Percentiles rank a stretch among this genome's conserved stretches.
phyloP scores from a whole-genome alignment of 2,329 filamentous ascomycete species.

The Aureobasidium leucospermi region DNA sequence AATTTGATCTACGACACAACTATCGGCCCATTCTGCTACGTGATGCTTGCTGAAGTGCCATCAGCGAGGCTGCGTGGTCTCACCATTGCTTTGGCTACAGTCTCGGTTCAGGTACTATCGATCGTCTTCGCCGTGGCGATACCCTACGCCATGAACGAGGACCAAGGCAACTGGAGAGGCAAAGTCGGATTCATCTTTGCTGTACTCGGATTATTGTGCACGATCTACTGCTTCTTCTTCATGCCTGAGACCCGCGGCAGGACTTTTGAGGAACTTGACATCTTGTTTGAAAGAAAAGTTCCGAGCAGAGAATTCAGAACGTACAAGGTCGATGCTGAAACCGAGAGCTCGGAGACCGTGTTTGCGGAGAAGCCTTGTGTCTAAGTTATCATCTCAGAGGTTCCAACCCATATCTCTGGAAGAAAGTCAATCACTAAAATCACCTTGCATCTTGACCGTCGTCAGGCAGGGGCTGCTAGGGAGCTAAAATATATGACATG shows the following conservation, averaged over 20 bases:
- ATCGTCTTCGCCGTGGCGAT: slow-evolving; percentile 21
- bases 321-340: neutral
- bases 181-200: slow-evolving; percentile 31
- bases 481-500: no score
- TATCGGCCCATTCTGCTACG: slow-evolving; percentile 17
- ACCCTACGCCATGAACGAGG: slow-evolving; percentile 27
- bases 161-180: slow-evolving; percentile 26
- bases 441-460: no score
- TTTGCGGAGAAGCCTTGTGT: neutral
- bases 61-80: slow-evolving; percentile 14
- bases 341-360: neutral
- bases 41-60: slow-evolving; percentile 15
- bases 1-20: slow-evolving; percentile 14
- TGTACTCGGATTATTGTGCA: slow-evolving; percentile 23
- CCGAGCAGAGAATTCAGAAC: slow-evolving; percentile 22
- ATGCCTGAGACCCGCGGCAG: slow-evolving; percentile 30
- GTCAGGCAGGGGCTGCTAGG: no score
- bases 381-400: neutral
- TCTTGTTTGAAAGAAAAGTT: slow-evolving; percentile 29
- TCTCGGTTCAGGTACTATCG: slow-evolving; percentile 16
- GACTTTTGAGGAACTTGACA: slow-evolving; percentile 31
- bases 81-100: slow-evolving; percentile 16
- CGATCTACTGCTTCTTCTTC: slow-evolving; percentile 27
- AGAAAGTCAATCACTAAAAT: no score
- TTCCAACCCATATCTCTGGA: no score